phyloP scores from a whole-genome alignment of 2,329 filamentous ascomycete genomes.

The Ascochyta lentis region DNA sequence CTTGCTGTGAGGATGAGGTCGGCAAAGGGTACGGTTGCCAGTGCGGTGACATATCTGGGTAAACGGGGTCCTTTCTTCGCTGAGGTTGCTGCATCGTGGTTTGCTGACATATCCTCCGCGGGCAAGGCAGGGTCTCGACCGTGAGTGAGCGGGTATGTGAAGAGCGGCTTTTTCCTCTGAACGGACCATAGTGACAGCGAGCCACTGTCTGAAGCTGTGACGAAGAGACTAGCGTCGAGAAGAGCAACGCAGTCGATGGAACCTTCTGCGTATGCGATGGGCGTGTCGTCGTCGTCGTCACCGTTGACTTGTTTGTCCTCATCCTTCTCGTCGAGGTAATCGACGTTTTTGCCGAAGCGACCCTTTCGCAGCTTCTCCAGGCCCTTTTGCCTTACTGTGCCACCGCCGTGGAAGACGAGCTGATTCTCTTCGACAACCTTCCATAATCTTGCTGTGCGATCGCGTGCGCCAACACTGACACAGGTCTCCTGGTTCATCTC shows the following conservation, averaged over 20 bases:
- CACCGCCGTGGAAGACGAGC: constrained; percentile 90
- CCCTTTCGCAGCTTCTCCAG: constrained; percentile 46
- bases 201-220: constrained; percentile 93
- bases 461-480: constrained; percentile 86
- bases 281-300: constrained; percentile 51
- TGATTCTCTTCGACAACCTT: constrained; percentile 96
- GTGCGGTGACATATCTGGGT: constrained; percentile 88
- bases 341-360: constrained; percentile 41
- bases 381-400: constrained; percentile 52
- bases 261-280: constrained; percentile 68
- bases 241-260: constrained; percentile 92
- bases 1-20: constrained; percentile 90
- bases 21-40: constrained; percentile 85
- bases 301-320: constrained; percentile 51
- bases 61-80: constrained; percentile 59
- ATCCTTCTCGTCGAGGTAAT: constrained; percentile 55
- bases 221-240: constrained; percentile 85
- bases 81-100: constrained; percentile 62
- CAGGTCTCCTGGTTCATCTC: constrained; percentile 82
- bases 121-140: constrained; percentile 77
- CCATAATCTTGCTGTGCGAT: constrained; percentile 92
- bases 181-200: constrained; percentile 85
- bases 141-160: constrained; percentile 80
- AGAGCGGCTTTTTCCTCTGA: constrained; percentile 93
- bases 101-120: constrained; percentile 73